A percentile compares a stretch with the other conserved stretches of the same genome.
Conservation (phyloP, 495 filamentous ascomycete species). For the Podospora bellae-mahoneyi region DNA sequence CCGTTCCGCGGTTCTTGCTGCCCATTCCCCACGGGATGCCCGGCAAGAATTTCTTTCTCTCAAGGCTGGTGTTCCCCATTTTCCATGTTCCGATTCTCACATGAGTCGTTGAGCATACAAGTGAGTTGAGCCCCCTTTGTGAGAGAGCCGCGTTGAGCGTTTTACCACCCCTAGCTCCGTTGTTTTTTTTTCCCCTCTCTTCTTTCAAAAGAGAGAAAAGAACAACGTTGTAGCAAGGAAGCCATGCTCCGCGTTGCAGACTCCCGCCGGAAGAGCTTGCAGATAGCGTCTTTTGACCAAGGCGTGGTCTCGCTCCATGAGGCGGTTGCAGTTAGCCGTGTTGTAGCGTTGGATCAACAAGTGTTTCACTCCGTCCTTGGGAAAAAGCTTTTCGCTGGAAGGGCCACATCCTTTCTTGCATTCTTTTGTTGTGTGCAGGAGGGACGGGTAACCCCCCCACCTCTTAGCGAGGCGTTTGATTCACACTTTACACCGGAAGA, state of each 20-base stretch:
- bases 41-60: neutral
- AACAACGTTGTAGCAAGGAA: slow-evolving; percentile 1
- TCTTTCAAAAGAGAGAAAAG: neutral
- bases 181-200: neutral
- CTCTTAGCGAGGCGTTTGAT: neutral
- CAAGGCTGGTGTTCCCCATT: neutral
- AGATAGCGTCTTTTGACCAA: slow-evolving; percentile 3
- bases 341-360: neutral
- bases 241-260: slow-evolving; percentile 13
- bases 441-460: neutral
- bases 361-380: slow-evolving; percentile 13
- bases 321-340: slow-evolving; percentile 16
- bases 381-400: slow-evolving; percentile 10
- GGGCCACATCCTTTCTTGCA: slow-evolving; percentile 7
- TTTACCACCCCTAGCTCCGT: neutral
- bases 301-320: slow-evolving; percentile 14
- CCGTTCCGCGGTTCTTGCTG: neutral
- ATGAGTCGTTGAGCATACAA: neutral
- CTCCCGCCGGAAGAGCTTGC: slow-evolving; percentile 22
- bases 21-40: neutral
- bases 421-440: slow-evolving; percentile 6
- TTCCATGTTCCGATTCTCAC: neutral
- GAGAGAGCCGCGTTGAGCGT: neutral
- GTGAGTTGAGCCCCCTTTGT: neutral
- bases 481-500: neutral